phyloP scores from a whole-genome alignment of 805 yeast species.

The Candida ponderosae region DNA sequence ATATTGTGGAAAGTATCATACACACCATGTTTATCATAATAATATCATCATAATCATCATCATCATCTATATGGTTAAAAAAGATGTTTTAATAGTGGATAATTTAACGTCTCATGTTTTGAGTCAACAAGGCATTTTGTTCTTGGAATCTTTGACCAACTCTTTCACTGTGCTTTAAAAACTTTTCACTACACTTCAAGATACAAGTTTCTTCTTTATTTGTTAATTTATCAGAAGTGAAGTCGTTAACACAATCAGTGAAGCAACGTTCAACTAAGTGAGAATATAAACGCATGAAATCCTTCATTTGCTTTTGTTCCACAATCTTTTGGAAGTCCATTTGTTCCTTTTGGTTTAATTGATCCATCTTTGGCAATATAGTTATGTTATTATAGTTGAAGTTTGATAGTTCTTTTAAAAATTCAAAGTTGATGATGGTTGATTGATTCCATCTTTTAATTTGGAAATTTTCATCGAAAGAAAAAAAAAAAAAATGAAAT shows the following conservation, averaged over 20 bases:
- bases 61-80: too few species aligned
- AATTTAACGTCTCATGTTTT: conserved; percentile 41
- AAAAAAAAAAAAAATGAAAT: neutral
- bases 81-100: too few species aligned
- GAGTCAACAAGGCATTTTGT: conserved; percentile 79
- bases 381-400: neutral
- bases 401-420: neutral
- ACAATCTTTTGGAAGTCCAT: conserved; percentile 93
- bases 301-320: conserved; percentile 97
- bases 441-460: neutral
- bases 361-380: conserved; percentile 59
- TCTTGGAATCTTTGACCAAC: conserved; percentile 99
- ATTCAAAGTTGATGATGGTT: too few species aligned
- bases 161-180: conserved; percentile 95
- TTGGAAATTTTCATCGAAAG: neutral
- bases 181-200: conserved; percentile 91
- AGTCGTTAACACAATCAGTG: conserved; percentile 95
- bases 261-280: conserved; percentile 95
- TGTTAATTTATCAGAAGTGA: conserved; percentile 85
- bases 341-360: conserved; percentile 90
- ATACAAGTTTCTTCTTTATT: conserved; percentile 82
- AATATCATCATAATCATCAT: too few species aligned
- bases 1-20: too few species aligned
- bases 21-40: too few species aligned
- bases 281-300: conserved; percentile 95